Percentiles rank a stretch among this genome's conserved stretches.
Conservation (phyloP, 345 rosid species). For the Lepidium didymum region DNA sequence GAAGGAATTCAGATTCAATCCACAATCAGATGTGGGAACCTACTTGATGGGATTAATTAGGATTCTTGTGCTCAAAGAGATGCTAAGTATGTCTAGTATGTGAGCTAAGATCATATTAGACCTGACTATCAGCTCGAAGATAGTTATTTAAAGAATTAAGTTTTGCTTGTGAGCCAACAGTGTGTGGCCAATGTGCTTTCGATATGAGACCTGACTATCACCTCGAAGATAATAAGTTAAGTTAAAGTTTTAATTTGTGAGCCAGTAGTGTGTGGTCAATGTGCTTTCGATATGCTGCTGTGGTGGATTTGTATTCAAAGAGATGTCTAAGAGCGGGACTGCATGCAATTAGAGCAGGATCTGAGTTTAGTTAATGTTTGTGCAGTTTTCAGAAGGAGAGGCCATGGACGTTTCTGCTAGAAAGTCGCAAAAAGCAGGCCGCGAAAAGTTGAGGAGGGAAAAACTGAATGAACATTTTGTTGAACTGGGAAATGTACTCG, state of each 20-base stretch:
- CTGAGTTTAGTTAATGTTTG: neutral
- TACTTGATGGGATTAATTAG: neutral
- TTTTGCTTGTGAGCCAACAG: neutral
- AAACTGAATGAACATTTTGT: conserved; percentile 77
- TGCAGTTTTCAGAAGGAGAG: conserved; percentile 19
- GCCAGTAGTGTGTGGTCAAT: neutral
- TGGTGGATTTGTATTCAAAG: neutral
- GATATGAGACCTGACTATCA: neutral
- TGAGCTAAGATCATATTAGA: neutral
- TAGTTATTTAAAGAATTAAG: neutral
- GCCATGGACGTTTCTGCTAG: conserved; percentile 46
- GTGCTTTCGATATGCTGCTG: neutral
- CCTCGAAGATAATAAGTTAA: neutral
- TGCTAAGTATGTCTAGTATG: neutral
- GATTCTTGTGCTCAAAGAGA: neutral
- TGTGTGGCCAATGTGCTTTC: neutral
- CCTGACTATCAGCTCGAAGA: neutral
- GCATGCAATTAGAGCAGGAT: neutral
- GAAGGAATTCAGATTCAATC: neutral
- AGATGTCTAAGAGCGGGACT: neutral
- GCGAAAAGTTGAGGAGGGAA: conserved; percentile 91
- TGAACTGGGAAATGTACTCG: conserved; percentile 69
- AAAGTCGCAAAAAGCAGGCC: conserved; percentile 79
- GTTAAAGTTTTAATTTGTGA: neutral
- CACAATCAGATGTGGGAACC: neutral